Conservation (phyloP, 768 basidiomycete species). For the Rhizopogon rudus region DNA sequence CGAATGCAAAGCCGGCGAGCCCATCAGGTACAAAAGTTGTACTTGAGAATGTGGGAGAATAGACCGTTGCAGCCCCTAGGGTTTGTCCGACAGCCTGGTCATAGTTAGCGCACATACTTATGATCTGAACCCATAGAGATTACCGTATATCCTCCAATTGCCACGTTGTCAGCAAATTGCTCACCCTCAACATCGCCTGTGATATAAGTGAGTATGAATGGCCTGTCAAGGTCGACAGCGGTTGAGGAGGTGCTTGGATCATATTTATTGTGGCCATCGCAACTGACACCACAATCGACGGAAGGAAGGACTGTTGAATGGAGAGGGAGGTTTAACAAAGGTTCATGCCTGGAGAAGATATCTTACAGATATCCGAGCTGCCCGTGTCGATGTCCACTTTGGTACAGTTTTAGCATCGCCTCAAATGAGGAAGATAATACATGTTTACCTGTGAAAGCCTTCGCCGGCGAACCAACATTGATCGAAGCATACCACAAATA, state of each 20-base stretch:
- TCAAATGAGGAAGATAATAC: neutral
- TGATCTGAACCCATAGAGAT: conserved; percentile 6
- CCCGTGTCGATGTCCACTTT: conserved; percentile 47
- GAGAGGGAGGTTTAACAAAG: conserved; percentile 16
- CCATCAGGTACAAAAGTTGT: conserved; percentile 32
- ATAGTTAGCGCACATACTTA: neutral
- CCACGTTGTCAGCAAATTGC: conserved; percentile 39
- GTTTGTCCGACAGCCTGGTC: conserved; percentile 33
- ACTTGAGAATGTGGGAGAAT: conserved; percentile 26
- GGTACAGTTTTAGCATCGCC: neutral
- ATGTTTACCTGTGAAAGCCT: conserved; percentile 35
- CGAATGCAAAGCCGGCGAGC: conserved; percentile 39
- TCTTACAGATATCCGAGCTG: conserved; percentile 37
- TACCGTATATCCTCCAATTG: conserved; percentile 33
- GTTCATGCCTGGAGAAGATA: neutral
- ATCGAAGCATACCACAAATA: conserved; percentile 44
- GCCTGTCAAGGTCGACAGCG: conserved; percentile 18
- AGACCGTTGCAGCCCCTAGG: conserved; percentile 38
- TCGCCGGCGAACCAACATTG: conserved; percentile 42
- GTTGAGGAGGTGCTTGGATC: conserved; percentile 27
- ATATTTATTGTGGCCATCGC: conserved; percentile 28
- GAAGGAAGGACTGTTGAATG: conserved; percentile 41
- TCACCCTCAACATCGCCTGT: conserved; percentile 35
- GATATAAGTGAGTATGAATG: conserved; percentile 32
- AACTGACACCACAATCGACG: conserved; percentile 21